phyloP scores from a whole-genome alignment of 371 early-diverging fungal species.

The Rhizopus delemar region DNA sequence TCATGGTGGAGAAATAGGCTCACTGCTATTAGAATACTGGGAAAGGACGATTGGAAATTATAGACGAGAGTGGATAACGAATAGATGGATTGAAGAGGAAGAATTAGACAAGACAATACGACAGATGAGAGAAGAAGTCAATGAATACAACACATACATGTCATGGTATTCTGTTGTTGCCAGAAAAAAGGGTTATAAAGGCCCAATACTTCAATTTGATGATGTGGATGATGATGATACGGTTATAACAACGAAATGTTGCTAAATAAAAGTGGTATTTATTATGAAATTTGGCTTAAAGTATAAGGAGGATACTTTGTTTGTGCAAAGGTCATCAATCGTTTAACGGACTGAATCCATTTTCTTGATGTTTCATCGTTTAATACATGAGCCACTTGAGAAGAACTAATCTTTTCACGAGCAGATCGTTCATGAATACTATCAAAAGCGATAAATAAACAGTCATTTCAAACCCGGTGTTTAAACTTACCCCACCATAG shows the following conservation, averaged over 20 bases:
- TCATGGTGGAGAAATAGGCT: slow-evolving; percentile 40
- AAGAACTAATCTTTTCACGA: slow-evolving; percentile 93
- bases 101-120: slow-evolving; percentile 33
- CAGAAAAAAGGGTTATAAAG: slow-evolving; percentile 47
- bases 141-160: slow-evolving; percentile 44
- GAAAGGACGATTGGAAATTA: slow-evolving; percentile 34
- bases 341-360: slow-evolving; percentile 98
- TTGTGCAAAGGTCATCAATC: slow-evolving; percentile 95
- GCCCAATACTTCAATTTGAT: slow-evolving; percentile 43
- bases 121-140: slow-evolving; percentile 37
- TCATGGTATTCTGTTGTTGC: slow-evolving; percentile 53
- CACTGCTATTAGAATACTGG: slow-evolving; percentile 44
- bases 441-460: slow-evolving; percentile 13
- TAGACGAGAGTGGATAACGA: slow-evolving; percentile 36
- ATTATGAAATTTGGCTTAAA: slow-evolving; percentile 58
- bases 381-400: slow-evolving; percentile 96
- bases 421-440: slow-evolving; percentile 97
- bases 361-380: slow-evolving; percentile 96
- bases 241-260: slow-evolving; percentile 24
- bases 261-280: background rate
- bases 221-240: slow-evolving; percentile 34
- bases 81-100: slow-evolving; percentile 37
- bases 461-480: background rate
- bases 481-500: slow-evolving; percentile 70
- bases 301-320: slow-evolving; percentile 88